Base-by-base conservation (phyloP, 495 filamentous ascomycete genomes). In the Tuber magnatum region DNA sequence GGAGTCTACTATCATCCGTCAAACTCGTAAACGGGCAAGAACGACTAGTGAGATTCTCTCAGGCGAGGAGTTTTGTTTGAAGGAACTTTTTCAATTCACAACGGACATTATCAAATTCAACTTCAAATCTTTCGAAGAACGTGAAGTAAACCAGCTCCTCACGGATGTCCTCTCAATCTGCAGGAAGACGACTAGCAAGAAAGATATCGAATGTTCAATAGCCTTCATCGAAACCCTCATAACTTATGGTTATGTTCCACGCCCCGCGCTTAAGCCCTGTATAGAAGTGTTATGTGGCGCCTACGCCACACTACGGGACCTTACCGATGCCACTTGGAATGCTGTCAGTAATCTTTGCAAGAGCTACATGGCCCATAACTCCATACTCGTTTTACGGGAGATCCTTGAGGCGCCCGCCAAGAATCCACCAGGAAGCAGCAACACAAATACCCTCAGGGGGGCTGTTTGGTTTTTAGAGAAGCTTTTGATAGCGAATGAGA, bases 31-130 rank as follows among this genome's bases (percentile, higher is more conserved):
- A 75, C 74, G 82, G 46, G 79, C 76, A 24, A 74, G 74, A 24
- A 68, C 69, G n/a, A 79, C 69, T 20, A 51, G 65, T 28, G 77
- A 80, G 24, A 70, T 51, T 22, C 68, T 79, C 70, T 79, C 79
- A 48, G 86, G 86, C 69, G 92, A 94, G 78, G 92, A 93, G 76
- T 88, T 87, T 69, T 89, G 88, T 78, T 84, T 97, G 51, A 86
- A 86, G 68, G 87, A 89, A 73, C 84, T 96, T 10, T 92, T 97
- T 79, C 86, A 88, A 70, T 92, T 93, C 69, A 87, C 92, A 41
- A 89, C 89, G n/a, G 90, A 93, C 80, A 85, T 95, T 75, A 90
- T 95, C 83, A 94, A 91, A 78, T 91, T 94, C 84, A 94, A 93
- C 83, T 91, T 91, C 82, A 92, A 90, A 75, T 87, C 90, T 42